phyloP scores from a whole-genome alignment of 805 yeast genomes.

The Cyberlindnera euphorbiiphila region DNA sequence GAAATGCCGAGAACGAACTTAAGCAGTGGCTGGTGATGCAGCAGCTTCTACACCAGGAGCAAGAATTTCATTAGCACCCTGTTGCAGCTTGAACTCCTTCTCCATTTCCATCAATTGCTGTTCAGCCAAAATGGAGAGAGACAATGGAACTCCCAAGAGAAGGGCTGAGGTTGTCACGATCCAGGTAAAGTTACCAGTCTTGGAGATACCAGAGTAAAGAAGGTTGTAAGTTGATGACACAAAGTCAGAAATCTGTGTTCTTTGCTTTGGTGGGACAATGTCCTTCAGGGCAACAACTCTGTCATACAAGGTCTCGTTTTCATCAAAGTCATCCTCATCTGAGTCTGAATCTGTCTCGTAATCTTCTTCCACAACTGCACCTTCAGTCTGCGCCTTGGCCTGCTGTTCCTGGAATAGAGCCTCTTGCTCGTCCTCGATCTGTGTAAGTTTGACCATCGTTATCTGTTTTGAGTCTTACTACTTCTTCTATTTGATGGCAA shows the following conservation, averaged over 20 bases:
- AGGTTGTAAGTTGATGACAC: conserved; percentile 35
- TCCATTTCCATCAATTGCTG: conserved; percentile 93
- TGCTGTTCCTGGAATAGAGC: conserved; percentile 29
- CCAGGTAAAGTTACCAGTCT: conserved; percentile 81
- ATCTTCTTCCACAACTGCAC: conserved; percentile 36
- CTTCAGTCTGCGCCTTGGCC: conserved; percentile 34
- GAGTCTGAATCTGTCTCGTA: conserved; percentile 51
- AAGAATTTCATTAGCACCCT: conserved; percentile 69
- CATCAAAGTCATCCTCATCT: conserved; percentile 54
- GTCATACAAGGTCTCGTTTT: conserved; percentile 79
- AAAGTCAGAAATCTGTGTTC: conserved; percentile 43
- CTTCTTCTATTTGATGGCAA: too few relatives aligned
- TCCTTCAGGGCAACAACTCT: conserved; percentile 91
- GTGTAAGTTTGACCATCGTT: conserved; percentile 70
- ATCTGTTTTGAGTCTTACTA: background rate
- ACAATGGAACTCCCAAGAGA: conserved; percentile 88
- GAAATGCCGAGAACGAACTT: conserved; percentile 1
- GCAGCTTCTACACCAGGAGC: conserved; percentile 58
- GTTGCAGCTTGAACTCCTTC: conserved; percentile 81
- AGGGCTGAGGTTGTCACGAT: conserved; percentile 76
- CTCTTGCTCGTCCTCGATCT: conserved; percentile 53
- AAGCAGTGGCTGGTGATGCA: conserved; percentile 31
- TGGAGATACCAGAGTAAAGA: conserved; percentile 44
- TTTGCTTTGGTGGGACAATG: conserved; percentile 83
- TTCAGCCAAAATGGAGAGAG: conserved; percentile 85